Percentiles rank a stretch among this genome's conserved stretches.
Conservation (phyloP, 768 basidiomycete genomes). For the Leccinellum rugosiceps region DNA sequence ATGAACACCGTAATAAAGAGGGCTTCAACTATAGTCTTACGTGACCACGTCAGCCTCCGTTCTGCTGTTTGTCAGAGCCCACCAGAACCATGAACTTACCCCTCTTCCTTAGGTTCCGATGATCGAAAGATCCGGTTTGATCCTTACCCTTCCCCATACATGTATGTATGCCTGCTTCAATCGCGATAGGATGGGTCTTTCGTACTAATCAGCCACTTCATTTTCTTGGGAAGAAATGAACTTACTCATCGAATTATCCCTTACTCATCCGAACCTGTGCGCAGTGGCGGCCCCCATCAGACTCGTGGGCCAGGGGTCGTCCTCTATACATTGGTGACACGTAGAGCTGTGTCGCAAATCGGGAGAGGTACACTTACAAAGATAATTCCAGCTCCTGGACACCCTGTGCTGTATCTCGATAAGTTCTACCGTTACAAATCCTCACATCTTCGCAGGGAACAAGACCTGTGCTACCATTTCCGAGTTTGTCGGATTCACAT, state of each 20-base stretch:
- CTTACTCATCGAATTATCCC: not conserved
- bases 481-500: not conserved
- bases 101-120: not conserved
- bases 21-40: too few relatives aligned
- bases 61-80: not conserved
- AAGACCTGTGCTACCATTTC: not conserved
- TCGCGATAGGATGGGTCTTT: not conserved
- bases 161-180: not conserved
- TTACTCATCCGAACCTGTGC: not conserved
- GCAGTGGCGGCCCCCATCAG: not conserved
- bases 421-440: not conserved
- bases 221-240: not conserved
- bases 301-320: not conserved
- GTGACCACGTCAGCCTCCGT: not conserved
- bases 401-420: not conserved
- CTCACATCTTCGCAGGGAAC: not conserved
- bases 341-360: not conserved
- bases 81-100: not conserved
- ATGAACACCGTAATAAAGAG: not conserved
- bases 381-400: not conserved
- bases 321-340: not conserved
- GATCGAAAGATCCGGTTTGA: not conserved
- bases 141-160: not conserved
- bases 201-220: not conserved
- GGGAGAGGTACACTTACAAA: not conserved